A percentile compares a stretch with the other conserved stretches of the same genome.
These are phyloP conservation scores for Rehmannia glutinosa DNA, from an alignment of 257 asterid genomes.

Conservation along the genomic window DNA sequence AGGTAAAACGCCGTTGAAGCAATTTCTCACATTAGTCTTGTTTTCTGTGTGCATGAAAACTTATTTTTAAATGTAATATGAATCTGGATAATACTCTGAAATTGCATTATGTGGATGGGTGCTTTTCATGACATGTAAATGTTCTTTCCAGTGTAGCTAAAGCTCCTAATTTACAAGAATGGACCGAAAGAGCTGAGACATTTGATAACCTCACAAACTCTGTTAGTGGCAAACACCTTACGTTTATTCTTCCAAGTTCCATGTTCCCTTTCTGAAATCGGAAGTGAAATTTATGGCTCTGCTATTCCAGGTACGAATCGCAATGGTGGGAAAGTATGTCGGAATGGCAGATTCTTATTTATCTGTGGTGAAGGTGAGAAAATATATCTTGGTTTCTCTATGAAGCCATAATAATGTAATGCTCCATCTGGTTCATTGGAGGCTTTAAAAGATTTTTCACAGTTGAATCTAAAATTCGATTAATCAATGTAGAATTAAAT, in stretches of 20 bases:
- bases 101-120: not conserved
- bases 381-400: not conserved
- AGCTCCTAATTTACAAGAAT: constrained; percentile 69
- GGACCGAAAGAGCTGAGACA: constrained; percentile 87
- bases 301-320: constrained; percentile 76
- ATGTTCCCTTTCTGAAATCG: constrained; percentile 5
- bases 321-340: constrained; percentile 98
- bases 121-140: constrained; percentile 22
- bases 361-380: constrained; percentile 87
- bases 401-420: constrained; percentile 3
- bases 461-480: not conserved
- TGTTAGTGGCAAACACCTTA: constrained; percentile 41
- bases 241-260: not conserved
- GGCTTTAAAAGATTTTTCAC: not conserved
- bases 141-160: constrained; percentile 61
- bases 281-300: constrained; percentile 12
- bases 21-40: not conserved
- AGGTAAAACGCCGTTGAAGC: not conserved
- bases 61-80: not conserved
- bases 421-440: not conserved
- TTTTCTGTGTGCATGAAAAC: not conserved
- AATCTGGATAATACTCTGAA: not conserved
- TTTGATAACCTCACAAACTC: constrained; percentile 76
- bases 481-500: not conserved
- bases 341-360: constrained; percentile 91